These are phyloP conservation scores for Termitomyces bulborhizus DNA, from an alignment of 768 basidiomycete genomes.

Conservation along the genomic window DNA sequence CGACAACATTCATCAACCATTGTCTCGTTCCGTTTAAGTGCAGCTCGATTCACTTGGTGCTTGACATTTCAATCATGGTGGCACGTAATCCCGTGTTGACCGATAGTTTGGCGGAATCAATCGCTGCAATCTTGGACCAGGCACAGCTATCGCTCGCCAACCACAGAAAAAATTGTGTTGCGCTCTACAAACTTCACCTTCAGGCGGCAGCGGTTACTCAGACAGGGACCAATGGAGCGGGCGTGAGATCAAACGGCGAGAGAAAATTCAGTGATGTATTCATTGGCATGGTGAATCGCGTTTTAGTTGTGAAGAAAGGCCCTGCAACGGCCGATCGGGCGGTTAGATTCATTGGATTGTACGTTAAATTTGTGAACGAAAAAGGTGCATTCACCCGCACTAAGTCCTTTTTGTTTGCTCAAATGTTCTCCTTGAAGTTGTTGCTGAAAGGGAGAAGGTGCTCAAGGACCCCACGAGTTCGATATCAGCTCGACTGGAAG, in stretches of 20 bases:
- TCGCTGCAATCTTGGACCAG: conserved; percentile 63
- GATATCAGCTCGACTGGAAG: conserved; percentile 18
- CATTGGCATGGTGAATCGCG: conserved; percentile 64
- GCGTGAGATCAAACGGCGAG: conserved; percentile 64
- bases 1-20: conserved; percentile 1
- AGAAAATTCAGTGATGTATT: conserved; percentile 72
- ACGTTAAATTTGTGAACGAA: conserved; percentile 75
- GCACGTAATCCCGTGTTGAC: conserved; percentile 17
- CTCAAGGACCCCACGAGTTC: conserved; percentile 20
- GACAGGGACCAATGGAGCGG: conserved; percentile 37
- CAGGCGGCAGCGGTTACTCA: conserved; percentile 54
- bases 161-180: conserved; percentile 90
- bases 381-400: conserved; percentile 59
- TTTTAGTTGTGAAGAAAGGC: conserved; percentile 84
- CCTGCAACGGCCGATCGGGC: conserved; percentile 71
- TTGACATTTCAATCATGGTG: conserved; percentile 16
- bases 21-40: neutral
- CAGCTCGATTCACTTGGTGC: neutral
- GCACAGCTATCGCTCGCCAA: conserved; percentile 75
- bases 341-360: conserved; percentile 82
- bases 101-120: conserved; percentile 26
- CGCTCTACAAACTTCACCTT: conserved; percentile 76
- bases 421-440: conserved; percentile 13
- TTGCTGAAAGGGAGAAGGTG: conserved; percentile 24
- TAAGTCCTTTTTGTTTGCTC: neutral